Evolutionary conservation across 331 rosid genomes (phyloP).

Genomic region (Arachis monticola): DNA sequence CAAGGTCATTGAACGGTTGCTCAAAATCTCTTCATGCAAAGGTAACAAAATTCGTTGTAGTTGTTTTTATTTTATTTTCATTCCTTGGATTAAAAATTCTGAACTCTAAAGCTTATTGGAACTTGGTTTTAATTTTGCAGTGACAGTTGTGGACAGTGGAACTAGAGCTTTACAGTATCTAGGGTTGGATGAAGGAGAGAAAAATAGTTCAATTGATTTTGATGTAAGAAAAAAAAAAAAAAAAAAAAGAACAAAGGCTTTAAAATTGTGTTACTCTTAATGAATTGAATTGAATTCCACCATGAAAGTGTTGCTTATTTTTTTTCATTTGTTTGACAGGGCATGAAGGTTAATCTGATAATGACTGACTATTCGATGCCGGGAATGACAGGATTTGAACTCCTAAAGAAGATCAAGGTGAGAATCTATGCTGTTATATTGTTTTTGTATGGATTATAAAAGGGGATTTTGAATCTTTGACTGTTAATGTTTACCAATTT

Average conservation of each 20-base stretch:
- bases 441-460: not conserved
- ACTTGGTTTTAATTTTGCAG: slow-evolving; percentile 46
- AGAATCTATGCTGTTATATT: not conserved
- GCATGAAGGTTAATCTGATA: slow-evolving; percentile 81
- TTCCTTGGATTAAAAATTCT: slow-evolving; percentile 31
- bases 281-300: not conserved
- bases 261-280: not conserved
- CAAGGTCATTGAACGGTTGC: slow-evolving; percentile 82
- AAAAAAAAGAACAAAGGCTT: not conserved
- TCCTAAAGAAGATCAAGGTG: slow-evolving; percentile 93
- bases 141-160: slow-evolving; percentile 93
- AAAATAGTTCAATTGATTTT: slow-evolving; percentile 56
- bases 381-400: slow-evolving; percentile 93
- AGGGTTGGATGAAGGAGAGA: slow-evolving; percentile 75
- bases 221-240: slow-evolving; percentile 51
- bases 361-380: slow-evolving; percentile 98
- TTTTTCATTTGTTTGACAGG: slow-evolving; percentile 51
- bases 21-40: slow-evolving; percentile 79
- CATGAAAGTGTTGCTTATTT: slow-evolving; percentile 27
- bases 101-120: slow-evolving; percentile 25
- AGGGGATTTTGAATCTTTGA: slow-evolving; percentile 19
- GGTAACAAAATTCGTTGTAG: slow-evolving; percentile 44
- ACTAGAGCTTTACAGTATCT: slow-evolving; percentile 86
- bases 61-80: not conserved
- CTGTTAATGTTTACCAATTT: not conserved